phyloP scores from a whole-genome alignment of 169 alveolate species.

The Toxoplasma gondii region DNA sequence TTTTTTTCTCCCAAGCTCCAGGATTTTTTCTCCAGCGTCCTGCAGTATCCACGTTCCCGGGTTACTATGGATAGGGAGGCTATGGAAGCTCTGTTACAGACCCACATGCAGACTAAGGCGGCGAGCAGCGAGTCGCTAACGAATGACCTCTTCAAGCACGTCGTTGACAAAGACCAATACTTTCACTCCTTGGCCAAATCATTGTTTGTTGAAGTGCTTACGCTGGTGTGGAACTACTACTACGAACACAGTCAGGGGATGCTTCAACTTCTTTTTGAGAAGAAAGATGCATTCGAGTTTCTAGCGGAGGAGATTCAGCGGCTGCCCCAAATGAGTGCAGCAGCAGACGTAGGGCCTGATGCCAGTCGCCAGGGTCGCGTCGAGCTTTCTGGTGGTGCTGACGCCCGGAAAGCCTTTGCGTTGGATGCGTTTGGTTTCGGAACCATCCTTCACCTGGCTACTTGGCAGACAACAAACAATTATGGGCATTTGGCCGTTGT shows the following conservation, averaged over 20 bases:
- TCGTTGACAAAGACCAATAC: neutral
- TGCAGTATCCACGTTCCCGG: constrained; percentile 5
- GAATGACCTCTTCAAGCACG: neutral
- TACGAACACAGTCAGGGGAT: constrained; percentile 22
- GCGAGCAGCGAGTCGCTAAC: neutral
- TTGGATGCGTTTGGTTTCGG: constrained; percentile 28
- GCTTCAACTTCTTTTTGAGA: neutral
- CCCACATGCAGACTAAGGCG: neutral
- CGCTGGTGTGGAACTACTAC: neutral
- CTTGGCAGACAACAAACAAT: neutral
- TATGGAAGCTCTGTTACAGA: neutral
- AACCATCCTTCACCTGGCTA: neutral
- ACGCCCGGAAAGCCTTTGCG: neutral
- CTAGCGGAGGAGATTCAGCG: neutral
- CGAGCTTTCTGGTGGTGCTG: neutral
- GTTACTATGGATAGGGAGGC: constrained; percentile 5
- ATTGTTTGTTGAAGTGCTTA: neutral
- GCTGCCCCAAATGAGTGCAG: neutral
- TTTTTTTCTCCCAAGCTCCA: neutral
- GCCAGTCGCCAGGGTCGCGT: neutral
- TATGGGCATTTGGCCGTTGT: neutral
- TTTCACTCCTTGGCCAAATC: neutral
- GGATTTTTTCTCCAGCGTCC: neutral
- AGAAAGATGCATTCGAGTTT: neutral
- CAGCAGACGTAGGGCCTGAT: neutral